Evolutionary conservation across 192 early-diverging fungal species (phyloP), one percentile per base, ranked within the genome.

Genomic region (Coemansia sp.): DNA sequence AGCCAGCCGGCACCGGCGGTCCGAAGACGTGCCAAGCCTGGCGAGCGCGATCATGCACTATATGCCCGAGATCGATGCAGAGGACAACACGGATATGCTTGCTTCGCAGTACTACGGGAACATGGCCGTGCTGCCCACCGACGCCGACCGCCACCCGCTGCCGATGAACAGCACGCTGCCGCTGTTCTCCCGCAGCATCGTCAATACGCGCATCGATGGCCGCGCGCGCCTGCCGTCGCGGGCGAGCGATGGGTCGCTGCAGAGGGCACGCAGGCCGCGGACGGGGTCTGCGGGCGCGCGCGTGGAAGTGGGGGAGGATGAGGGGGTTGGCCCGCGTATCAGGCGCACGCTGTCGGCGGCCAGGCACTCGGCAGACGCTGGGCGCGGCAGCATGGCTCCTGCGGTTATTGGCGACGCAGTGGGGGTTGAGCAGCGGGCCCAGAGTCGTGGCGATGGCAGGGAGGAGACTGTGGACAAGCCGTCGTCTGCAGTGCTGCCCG

Each of bases 151-250:
- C 51, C 46, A 30, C 29, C 76, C 69, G 25, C 63, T 38, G 25
- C 76, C 76, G 11, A 78, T 72, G 69, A 78, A 78, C 56, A 78
- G 76, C 56, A 78, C 76, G 21, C 25, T 78, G 58, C 76, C 76
- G 33, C 27, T 78, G 62, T 71, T 78, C 40, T 78, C 76, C 12
- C 69, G 66, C 16, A 78, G 76, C 65, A 69, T 78, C 18, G 57
- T 65, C 28, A 64, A 60, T 28, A 61, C 61, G 24, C 50, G 65
- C 5, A 35, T 65, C 18, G 24, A 58, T 1, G 55, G 52, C 4
- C 46, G 50, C 25, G 27, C 48, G 0, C 27, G 8, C 10, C 1
- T 50, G 9, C 71, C 75, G 43, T 60, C 62, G 0, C 44, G 58
- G 10, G 61, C 56, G 27, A 71, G 75, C 58, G 66, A 68, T 8